phyloP scores from a whole-genome alignment of 768 basidiomycete genomes.

The Porphyrellus cyaneotinctus region DNA sequence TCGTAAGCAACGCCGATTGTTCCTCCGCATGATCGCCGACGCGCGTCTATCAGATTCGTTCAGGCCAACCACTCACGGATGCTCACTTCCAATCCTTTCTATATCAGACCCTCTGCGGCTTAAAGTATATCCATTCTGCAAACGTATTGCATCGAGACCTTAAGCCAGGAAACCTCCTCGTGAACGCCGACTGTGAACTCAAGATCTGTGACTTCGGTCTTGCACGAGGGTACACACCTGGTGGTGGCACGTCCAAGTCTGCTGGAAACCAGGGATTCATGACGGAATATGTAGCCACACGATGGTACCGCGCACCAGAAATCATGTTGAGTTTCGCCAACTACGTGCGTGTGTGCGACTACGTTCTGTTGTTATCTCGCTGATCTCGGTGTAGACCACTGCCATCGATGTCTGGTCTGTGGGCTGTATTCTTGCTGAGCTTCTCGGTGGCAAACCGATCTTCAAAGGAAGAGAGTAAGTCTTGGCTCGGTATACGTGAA shows the following conservation, averaged over 20 bases:
- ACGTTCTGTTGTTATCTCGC: neutral
- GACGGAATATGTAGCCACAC: conserved; percentile 99
- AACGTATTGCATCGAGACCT: conserved; percentile 97
- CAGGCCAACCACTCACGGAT: conserved; percentile 83
- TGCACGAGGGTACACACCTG: conserved; percentile 89
- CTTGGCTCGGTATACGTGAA: neutral
- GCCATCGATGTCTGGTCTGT: conserved; percentile 96
- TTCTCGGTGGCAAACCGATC: conserved; percentile 90
- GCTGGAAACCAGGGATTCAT: conserved; percentile 91
- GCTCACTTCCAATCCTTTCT: conserved; percentile 95
- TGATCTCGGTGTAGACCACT: conserved; percentile 55
- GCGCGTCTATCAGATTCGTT: conserved; percentile 56
- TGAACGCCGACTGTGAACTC: conserved; percentile 97
- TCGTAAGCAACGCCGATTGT: conserved; percentile 48
- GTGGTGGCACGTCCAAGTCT: conserved; percentile 65
- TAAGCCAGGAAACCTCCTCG: conserved; percentile 91
- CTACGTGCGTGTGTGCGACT: conserved; percentile 54
- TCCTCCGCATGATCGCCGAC: neutral
- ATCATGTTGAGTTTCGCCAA: conserved; percentile 98
- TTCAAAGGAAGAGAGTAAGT: conserved; percentile 96
- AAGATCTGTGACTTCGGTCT: conserved; percentile 99
- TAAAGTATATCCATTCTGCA: conserved; percentile 97
- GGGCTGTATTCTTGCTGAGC: conserved; percentile 91
- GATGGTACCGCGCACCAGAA: conserved; percentile 98
- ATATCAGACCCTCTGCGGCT: conserved; percentile 96